phyloP scores from a whole-genome alignment of 768 basidiomycete genomes.

The Mycena haematopus region DNA sequence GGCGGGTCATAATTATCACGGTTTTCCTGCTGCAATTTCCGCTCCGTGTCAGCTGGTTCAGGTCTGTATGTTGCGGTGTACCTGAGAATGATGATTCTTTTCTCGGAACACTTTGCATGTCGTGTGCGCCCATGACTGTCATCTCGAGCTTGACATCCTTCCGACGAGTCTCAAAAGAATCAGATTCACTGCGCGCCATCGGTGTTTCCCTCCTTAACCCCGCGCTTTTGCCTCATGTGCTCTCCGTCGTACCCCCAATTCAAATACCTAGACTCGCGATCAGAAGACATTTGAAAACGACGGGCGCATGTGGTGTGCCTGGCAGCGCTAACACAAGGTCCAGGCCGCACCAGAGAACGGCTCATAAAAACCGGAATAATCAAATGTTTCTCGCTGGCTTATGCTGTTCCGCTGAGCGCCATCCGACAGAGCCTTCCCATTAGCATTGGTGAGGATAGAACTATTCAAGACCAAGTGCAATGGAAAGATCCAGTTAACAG shows the following conservation, averaged over 20 bases:
- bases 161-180: background rate
- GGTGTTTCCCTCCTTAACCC: background rate
- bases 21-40: background rate
- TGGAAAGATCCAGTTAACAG: too few species aligned
- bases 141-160: background rate
- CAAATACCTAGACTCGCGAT: background rate
- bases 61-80: background rate
- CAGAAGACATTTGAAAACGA: background rate
- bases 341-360: too few species aligned
- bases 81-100: background rate
- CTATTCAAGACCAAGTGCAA: too few species aligned
- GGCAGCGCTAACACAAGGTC: too few species aligned
- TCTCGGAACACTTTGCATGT: background rate
- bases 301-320: background rate
- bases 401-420: too few species aligned
- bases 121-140: too few species aligned
- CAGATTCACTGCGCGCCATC: too few species aligned
- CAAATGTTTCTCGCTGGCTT: too few species aligned
- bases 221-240: background rate
- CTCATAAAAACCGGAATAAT: too few species aligned
- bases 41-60: slow-evolving; percentile 1
- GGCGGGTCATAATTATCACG: background rate
- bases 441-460: background rate
- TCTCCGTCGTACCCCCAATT: too few species aligned
- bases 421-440: too few species aligned